Base-by-base conservation (phyloP, 768 basidiomycete species). In the Xanthoconium stramineum region DNA sequence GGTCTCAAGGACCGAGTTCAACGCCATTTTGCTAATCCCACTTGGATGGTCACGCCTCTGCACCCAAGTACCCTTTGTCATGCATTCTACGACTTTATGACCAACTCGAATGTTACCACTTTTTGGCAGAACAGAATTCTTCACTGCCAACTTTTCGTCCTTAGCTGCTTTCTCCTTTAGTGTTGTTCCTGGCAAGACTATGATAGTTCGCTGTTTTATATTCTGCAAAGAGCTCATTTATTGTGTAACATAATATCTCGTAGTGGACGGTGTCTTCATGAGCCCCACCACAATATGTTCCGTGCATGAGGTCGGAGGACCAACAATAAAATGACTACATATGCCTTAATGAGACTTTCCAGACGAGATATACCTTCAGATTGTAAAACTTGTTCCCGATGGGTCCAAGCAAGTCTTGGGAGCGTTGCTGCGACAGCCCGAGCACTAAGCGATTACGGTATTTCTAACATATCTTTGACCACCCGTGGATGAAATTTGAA, bases 61-160 rank as follows among this genome's bases (percentile, higher is more conserved):
- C 39, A 39, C 51, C 38, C 46, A 45, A 46, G 55, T 45, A 52
- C 50, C 44, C 50, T n/a, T 55, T 36, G 39, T 47, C 59, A 56
- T 63, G 60, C 61, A 52, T 52, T 58, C 59, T 24, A 70, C 63
- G 58, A 57, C 36, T 53, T 64, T 61, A 69, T 63, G 65, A 68
- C 24, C 47, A 50, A n/a, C n/a, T n/a, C n/a, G n/a, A n/a, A 69
- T 56, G 62, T 56, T 67, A 63, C 45, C 43, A 42, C 45, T 32
- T 35, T 57, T 54, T 67, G 63, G 57, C 53, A 53, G 47, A 58
- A 51, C 35, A 35, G 47, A 35, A 42, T 50, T 54, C 42, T 38
- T 44, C 45, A 36, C 54, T 47, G 36, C 29, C 42, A 14, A 32
- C 19, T 45, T 47, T 57, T 45, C 56, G 53, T 63, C 39, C 57